Conservation (phyloP, 495 filamentous ascomycete genomes). For the Aspergillus asperescens region DNA sequence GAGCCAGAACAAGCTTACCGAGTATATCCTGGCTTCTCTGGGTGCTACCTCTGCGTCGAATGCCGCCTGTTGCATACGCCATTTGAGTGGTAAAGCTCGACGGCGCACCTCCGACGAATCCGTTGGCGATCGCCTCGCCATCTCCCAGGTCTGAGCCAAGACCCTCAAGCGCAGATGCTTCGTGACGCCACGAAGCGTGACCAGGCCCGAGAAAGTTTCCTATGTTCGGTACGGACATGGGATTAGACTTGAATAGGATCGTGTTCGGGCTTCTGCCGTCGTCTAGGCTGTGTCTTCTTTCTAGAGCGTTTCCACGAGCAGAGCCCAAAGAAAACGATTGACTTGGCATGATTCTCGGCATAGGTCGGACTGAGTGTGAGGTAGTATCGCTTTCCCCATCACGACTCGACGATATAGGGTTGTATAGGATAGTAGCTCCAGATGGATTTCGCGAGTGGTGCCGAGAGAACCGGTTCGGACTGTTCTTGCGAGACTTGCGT, state of each 20-base stretch:
- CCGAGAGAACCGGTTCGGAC: conserved; percentile 32
- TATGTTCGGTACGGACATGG: conserved; percentile 50
- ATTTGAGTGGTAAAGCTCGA: conserved; percentile 78
- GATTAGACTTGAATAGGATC: conserved; percentile 45
- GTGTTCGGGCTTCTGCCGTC: conserved; percentile 36
- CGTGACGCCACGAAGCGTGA: conserved; percentile 28
- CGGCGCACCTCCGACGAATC: conserved; percentile 52
- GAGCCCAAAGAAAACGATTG: conserved; percentile 17
- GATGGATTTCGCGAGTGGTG: conserved; percentile 57
- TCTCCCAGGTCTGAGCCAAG: conserved; percentile 69
- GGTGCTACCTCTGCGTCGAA: conserved; percentile 30
- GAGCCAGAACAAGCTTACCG: conserved; percentile 76
- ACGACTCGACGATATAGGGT: conserved; percentile 38
- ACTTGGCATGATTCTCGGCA: conserved; percentile 24
- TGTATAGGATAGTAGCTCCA: conserved; percentile 71
- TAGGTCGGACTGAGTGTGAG: conserved; percentile 14
- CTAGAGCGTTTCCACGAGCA: conserved; percentile 24
- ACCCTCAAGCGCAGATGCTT: conserved; percentile 58
- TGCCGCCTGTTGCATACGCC: conserved; percentile 58
- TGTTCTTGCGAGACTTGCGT: conserved; percentile 34
- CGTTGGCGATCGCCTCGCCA: conserved; percentile 54
- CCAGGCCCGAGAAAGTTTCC: conserved; percentile 37
- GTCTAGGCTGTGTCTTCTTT: conserved; percentile 22
- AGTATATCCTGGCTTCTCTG: conserved; percentile 61
- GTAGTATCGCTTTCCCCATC: conserved; percentile 44